phyloP scores from a whole-genome alignment of 1,284 basidiomycete genomes.

The Hemileia vastatrix region DNA sequence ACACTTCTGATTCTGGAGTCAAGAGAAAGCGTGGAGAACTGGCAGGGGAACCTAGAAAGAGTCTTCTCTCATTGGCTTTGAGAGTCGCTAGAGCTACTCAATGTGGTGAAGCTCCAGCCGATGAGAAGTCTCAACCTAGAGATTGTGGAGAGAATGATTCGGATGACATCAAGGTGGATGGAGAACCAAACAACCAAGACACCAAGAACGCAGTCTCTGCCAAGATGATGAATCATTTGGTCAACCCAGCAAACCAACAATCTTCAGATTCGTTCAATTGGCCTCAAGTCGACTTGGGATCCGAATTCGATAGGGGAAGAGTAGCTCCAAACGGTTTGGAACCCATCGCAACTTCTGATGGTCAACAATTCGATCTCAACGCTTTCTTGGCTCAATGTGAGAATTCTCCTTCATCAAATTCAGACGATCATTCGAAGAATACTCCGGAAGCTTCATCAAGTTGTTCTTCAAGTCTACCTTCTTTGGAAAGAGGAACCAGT shows the following conservation, averaged over 20 bases:
- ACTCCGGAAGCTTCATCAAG: not conserved
- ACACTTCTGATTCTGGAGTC: not conserved
- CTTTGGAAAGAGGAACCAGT: not conserved
- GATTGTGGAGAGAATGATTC: not conserved
- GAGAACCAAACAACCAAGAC: not conserved
- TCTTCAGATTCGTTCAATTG: not conserved
- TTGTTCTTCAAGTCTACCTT: not conserved
- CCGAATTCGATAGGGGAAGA: slow-evolving; percentile 23
- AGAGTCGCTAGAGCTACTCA: slow-evolving; percentile 32
- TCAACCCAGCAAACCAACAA: not conserved
- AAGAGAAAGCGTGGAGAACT: slow-evolving; percentile 24
- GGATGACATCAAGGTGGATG: not conserved
- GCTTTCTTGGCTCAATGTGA: slow-evolving; percentile 32
- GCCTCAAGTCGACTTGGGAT: not conserved
- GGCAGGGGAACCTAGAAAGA: slow-evolving; percentile 25
- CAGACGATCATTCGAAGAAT: slow-evolving; percentile 23
- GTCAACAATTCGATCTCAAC: slow-evolving; percentile 30
- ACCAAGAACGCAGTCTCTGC: not conserved
- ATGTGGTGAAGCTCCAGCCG: not conserved
- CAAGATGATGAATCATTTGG: not conserved
- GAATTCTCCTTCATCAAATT: slow-evolving; percentile 30
- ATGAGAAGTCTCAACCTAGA: not conserved
- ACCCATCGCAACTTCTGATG: slow-evolving; percentile 28
- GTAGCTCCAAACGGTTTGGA: slow-evolving; percentile 31
- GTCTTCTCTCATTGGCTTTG: slow-evolving; percentile 34